Conservation (phyloP, 192 early-diverging fungal genomes). For the Podila horticola region DNA sequence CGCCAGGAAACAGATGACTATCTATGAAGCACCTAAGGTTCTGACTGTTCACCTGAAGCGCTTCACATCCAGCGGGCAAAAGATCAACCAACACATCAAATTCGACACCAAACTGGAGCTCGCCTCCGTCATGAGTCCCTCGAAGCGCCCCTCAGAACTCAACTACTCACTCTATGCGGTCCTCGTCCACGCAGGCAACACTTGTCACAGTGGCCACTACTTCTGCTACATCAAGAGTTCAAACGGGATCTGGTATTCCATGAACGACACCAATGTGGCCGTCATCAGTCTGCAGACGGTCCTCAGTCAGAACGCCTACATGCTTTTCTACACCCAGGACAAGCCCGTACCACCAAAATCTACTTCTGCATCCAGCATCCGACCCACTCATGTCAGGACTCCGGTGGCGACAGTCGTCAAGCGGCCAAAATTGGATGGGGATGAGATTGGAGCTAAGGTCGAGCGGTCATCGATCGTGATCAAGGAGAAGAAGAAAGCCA, state of each 20-base stretch:
- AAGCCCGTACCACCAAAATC: slow-evolving; percentile 9
- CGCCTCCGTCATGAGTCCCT: slow-evolving; percentile 65
- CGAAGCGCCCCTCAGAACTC: slow-evolving; percentile 21
- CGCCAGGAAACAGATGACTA: slow-evolving; percentile 83
- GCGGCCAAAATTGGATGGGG: slow-evolving; percentile 30
- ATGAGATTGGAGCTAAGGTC: slow-evolving; percentile 44
- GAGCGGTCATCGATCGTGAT: slow-evolving; percentile 16
- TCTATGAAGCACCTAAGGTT: slow-evolving; percentile 76
- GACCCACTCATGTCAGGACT: background rate
- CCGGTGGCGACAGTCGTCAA: slow-evolving; percentile 1
- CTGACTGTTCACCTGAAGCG: slow-evolving; percentile 88
- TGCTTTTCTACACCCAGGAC: slow-evolving; percentile 81
- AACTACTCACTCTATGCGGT: slow-evolving; percentile 81
- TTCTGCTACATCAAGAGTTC: slow-evolving; percentile 84
- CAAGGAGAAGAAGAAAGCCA: slow-evolving; percentile 34
- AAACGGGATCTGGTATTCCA: slow-evolving; percentile 81
- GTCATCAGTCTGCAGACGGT: slow-evolving; percentile 76
- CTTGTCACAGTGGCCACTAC: slow-evolving; percentile 88
- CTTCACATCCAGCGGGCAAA: slow-evolving; percentile 73
- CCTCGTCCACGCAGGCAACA: slow-evolving; percentile 80
- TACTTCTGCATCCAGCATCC: slow-evolving; percentile 6
- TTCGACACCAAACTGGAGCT: slow-evolving; percentile 75
- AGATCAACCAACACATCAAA: slow-evolving; percentile 71
- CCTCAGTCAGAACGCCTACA: slow-evolving; percentile 79
- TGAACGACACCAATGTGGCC: slow-evolving; percentile 78